phyloP scores from a whole-genome alignment of 495 filamentous ascomycete species.

The Clavariopsis aquatica region DNA sequence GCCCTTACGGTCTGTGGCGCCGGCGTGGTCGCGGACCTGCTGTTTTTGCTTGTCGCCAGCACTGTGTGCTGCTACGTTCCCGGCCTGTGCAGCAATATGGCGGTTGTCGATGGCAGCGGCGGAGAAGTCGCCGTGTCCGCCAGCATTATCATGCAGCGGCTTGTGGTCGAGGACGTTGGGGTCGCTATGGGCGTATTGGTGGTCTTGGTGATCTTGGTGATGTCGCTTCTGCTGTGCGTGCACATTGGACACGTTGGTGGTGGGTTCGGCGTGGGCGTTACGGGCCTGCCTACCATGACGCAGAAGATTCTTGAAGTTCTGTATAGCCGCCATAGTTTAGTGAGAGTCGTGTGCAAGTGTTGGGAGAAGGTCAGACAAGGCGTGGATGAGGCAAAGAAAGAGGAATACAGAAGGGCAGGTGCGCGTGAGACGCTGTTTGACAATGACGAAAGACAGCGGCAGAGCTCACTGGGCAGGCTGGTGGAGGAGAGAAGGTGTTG shows the following conservation, averaged over 20 bases:
- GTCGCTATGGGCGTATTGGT: slow-evolving; percentile 62
- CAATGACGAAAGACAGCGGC: neutral
- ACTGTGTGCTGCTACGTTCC: slow-evolving; percentile 58
- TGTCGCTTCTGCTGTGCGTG: slow-evolving; percentile 63
- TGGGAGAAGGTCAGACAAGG: neutral
- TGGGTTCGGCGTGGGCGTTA: slow-evolving; percentile 63
- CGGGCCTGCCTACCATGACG: slow-evolving; percentile 97
- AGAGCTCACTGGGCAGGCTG: neutral
- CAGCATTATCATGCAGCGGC: slow-evolving; percentile 46
- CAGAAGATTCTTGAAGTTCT: slow-evolving; percentile 96
- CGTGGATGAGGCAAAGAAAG: neutral
- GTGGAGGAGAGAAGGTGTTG: neutral
- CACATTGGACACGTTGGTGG: slow-evolving; percentile 66
- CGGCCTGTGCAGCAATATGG: slow-evolving; percentile 66
- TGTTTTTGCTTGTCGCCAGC: slow-evolving; percentile 53
- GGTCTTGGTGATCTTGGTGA: slow-evolving; percentile 53
- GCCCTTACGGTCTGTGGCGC: slow-evolving; percentile 54
- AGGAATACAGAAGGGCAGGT: neutral
- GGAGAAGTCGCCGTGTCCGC: slow-evolving; percentile 52
- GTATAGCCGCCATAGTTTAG: slow-evolving; percentile 60
- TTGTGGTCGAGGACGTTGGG: slow-evolving; percentile 51
- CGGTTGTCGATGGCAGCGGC: slow-evolving; percentile 58
- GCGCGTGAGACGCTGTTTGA: neutral
- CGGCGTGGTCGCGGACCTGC: slow-evolving; percentile 43
- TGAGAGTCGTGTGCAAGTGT: neutral